Evolutionary conservation across 1,139 yeast genomes (phyloP), one percentile per base, ranked within the genome.

Genomic region (Taphrina populina): DNA sequence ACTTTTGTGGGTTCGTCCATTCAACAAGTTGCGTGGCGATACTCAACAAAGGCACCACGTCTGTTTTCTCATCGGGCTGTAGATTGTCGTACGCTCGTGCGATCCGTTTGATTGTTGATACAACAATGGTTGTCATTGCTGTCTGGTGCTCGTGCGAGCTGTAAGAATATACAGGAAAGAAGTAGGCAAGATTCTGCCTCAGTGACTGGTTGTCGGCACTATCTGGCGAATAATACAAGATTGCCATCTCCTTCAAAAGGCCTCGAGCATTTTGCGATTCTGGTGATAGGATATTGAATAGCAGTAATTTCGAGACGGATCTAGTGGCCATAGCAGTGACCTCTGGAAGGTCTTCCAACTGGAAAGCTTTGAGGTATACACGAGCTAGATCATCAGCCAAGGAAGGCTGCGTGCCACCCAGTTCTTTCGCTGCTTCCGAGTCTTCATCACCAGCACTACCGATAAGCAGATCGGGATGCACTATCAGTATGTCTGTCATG

Each of bases 81-180:
- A 71, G 64, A 17, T 69, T 70, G 6, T 70, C 76, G 63, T 74
- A 76, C 11, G 71, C 71, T 34, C 68, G 68, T 59, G 76, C 77
- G 59, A 85, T 69, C 62, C 94, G 74, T 56, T 75, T 73, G 40
- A 88, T 69, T 5, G 86, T 80, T 67, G 84, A 94, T 1, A 84
- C 82, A 19, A 82, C 81, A 15, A 84, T 76, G 20, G 79, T 72
- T 4, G 83, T 78, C 65, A 90, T 72, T 60, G 83, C 75, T 49
- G 76, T 75, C 67, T 88, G 96, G 68, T 88, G 95, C 24, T 73
- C 74, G 0, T 76, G 72, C 62, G 84, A 90, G 36, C 96, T 85
- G 66, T 81, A 86, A 32, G 95, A 84, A 67, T 87, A 88, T 0
- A 87, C 95, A 0, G 97, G 97, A 34, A 92, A 76, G 66, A 96